Evolutionary conservation across 1,284 basidiomycete species (phyloP).

Genomic region (Puccinia novopanici): DNA sequence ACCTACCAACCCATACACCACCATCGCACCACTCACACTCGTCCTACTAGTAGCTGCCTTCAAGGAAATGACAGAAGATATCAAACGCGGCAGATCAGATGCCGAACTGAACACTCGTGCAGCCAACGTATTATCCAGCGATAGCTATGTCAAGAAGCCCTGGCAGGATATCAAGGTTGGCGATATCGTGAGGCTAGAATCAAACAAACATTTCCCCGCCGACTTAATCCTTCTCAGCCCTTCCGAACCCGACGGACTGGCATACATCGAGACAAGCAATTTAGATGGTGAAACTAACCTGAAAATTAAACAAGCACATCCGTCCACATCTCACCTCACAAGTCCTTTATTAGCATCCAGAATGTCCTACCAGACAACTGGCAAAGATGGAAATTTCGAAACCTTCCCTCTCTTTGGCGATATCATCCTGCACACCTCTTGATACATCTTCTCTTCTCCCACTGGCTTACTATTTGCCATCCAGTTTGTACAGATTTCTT

Average conservation of each 20-base stretch:
- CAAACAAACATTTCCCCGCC: conserved; percentile 92
- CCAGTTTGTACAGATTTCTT: conserved; percentile 96
- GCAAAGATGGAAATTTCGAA: conserved; percentile 85
- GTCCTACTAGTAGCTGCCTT: conserved; percentile 93
- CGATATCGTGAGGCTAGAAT: conserved; percentile 86
- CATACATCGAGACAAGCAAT: conserved; percentile 90
- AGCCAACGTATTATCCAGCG: conserved; percentile 71
- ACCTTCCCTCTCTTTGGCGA: conserved; percentile 91
- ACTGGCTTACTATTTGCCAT: conserved; percentile 93
- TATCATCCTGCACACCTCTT: conserved; percentile 75
- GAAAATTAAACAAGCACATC: conserved; percentile 95
- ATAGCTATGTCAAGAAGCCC: conserved; percentile 72
- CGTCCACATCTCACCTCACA: conserved; percentile 76
- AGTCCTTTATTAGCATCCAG: conserved; percentile 73
- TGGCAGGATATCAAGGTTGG: conserved; percentile 91
- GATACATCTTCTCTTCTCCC: conserved; percentile 96
- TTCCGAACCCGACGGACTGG: conserved; percentile 76
- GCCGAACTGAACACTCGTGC: conserved; percentile 82
- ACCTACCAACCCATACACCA: conserved; percentile 92
- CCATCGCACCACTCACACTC: conserved; percentile 84
- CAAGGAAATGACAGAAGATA: conserved; percentile 93
- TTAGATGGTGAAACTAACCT: conserved; percentile 99
- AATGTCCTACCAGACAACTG: conserved; percentile 87
- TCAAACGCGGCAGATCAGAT: conserved; percentile 96
- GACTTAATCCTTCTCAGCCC: conserved; percentile 85